A percentile compares a stretch with the other conserved stretches of the same genome.
phyloP scores from a whole-genome alignment of 2,329 filamentous ascomycete species.

The Stemphylium lycopersici region DNA sequence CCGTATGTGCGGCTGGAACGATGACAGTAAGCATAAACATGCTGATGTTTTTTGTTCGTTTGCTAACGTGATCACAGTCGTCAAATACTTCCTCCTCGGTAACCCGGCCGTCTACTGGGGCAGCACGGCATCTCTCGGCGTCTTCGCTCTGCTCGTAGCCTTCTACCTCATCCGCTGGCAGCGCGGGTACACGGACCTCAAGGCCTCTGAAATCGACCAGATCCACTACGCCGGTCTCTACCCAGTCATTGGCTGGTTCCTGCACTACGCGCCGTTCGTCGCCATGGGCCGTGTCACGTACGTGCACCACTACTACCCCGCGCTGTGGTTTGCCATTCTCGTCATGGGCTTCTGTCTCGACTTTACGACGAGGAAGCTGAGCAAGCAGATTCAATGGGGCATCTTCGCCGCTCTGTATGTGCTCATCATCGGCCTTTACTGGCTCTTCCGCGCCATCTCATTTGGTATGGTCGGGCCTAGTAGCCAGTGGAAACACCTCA shows the following conservation, averaged over 20 bases:
- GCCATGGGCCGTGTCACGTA: conserved; percentile 99
- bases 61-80: conserved; percentile 52
- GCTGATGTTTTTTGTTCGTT: neutral
- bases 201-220: conserved; percentile 80
- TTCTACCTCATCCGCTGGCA: conserved; percentile 97
- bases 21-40: conserved; percentile 61
- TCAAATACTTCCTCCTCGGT: conserved; percentile 98
- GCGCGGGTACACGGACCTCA: conserved; percentile 86
- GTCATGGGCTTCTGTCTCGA: conserved; percentile 86
- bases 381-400: conserved; percentile 66
- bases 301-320: conserved; percentile 98
- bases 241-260: conserved; percentile 89
- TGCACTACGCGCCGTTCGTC: conserved; percentile 95
- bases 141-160: conserved; percentile 72
- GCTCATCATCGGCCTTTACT: conserved; percentile 78
- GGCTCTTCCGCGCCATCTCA: conserved; percentile 89
- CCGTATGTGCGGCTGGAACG: conserved; percentile 98
- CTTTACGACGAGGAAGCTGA: conserved; percentile 75
- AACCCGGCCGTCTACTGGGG: conserved; percentile 98
- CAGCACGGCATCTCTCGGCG: conserved; percentile 77
- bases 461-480: conserved; percentile 93
- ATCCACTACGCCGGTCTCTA: conserved; percentile 95
- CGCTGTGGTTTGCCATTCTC: conserved; percentile 95
- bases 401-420: conserved; percentile 79
- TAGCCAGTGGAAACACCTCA: conserved; percentile 86